Percentiles rank a stretch among this genome's conserved stretches.
These are phyloP conservation scores for Chlamydomonas incerta DNA, from an alignment of 139 green algal genomes.

Conservation along the genomic window DNA sequence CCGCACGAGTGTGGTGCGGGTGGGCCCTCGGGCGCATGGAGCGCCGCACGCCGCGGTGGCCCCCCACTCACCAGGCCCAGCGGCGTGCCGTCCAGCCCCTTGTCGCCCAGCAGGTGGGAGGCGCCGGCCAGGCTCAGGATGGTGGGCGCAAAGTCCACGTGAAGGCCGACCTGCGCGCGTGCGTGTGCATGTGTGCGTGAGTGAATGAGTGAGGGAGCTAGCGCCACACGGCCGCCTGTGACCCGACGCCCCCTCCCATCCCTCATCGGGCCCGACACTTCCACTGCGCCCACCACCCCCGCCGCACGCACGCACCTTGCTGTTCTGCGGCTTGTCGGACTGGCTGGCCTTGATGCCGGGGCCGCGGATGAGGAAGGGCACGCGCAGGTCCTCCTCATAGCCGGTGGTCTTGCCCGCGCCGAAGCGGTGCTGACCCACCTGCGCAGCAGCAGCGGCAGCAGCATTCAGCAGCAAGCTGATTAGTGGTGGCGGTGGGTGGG, in stretches of 20 bases:
- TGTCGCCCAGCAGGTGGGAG: neutral
- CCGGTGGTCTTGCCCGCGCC: slow-evolving; percentile 35
- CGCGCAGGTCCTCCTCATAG: slow-evolving; percentile 49
- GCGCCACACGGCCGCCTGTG: too few species aligned
- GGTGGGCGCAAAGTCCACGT: slow-evolving; percentile 45
- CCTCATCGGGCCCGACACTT: too few species aligned
- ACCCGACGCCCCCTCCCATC: too few species aligned
- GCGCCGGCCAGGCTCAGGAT: slow-evolving; percentile 36
- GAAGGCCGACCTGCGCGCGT: slow-evolving; percentile 6
- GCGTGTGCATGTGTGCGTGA: too few species aligned
- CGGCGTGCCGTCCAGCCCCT: slow-evolving; percentile 28
- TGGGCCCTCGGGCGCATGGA: too few species aligned
- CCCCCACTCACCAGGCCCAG: slow-evolving; percentile 26
- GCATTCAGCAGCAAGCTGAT: too few species aligned
- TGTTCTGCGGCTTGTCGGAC: slow-evolving; percentile 7
- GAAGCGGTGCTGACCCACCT: slow-evolving; percentile 42
- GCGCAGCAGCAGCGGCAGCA: too few species aligned
- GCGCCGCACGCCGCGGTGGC: too few species aligned
- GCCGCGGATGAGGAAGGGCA: slow-evolving; percentile 48
- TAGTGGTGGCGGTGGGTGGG: too few species aligned
- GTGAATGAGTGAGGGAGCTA: too few species aligned
- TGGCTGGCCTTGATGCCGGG: slow-evolving; percentile 37
- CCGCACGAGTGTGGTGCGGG: too few species aligned
- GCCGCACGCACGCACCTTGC: neutral
- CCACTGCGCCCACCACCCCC: too few species aligned